These are phyloP conservation scores for Lecanicillium sp. DNA, from an alignment of 2,329 filamentous ascomycete genomes.

Conservation along the genomic window DNA sequence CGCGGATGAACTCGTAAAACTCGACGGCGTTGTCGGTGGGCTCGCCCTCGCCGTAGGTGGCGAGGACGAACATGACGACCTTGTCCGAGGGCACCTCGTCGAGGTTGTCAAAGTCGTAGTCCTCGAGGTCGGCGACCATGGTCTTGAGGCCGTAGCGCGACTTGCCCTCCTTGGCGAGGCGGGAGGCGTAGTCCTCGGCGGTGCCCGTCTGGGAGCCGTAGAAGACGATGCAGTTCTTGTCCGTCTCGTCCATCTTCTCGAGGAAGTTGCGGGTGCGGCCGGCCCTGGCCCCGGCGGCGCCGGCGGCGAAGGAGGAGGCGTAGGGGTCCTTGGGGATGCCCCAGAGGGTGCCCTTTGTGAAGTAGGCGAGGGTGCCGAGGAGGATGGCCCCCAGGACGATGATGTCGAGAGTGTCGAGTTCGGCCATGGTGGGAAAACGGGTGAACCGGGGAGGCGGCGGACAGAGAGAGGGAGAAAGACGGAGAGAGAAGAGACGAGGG, in stretches of 20 bases:
- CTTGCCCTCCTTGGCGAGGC: conserved; percentile 94
- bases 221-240: conserved; percentile 97
- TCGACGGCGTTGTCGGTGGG: conserved; percentile 98
- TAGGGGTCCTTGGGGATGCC: conserved; percentile 84
- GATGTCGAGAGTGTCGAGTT: conserved; percentile 93
- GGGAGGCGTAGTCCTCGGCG: conserved; percentile 94
- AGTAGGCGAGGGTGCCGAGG: conserved; percentile 85
- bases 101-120: conserved; percentile 94
- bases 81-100: conserved; percentile 86
- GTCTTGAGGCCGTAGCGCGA: conserved; percentile 94
- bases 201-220: conserved; percentile 98
- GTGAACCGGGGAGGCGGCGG: neutral
- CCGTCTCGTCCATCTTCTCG: conserved; percentile 90
- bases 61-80: conserved; percentile 88
- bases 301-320: conserved; percentile 64
- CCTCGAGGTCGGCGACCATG: conserved; percentile 96
- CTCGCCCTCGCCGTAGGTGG: conserved; percentile 97
- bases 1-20: conserved; percentile 92
- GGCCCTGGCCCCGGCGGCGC: conserved; percentile 63
- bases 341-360: conserved; percentile 96
- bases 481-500: neutral
- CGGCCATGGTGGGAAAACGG: conserved; percentile 62
- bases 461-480: neutral
- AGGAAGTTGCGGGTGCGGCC: conserved; percentile 87
- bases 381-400: conserved; percentile 82